Percentiles rank a stretch among this genome's conserved stretches.
Evolutionary conservation across 768 basidiomycete species (phyloP).

Genomic region (Termitomyces sp.): DNA sequence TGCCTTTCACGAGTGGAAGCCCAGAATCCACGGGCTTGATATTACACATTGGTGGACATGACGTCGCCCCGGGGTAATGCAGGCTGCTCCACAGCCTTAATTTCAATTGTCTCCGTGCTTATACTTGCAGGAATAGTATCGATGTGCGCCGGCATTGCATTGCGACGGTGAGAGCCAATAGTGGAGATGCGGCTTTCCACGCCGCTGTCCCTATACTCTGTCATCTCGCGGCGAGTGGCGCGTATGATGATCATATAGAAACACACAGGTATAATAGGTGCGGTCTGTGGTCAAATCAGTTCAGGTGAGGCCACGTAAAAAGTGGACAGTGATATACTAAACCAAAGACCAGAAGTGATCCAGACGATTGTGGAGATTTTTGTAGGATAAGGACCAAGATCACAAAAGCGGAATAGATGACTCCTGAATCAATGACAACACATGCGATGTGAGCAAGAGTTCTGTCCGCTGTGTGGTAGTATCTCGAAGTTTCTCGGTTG

Average conservation of each 20-base stretch:
- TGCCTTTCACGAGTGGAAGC: not conserved
- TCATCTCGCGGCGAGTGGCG: not conserved
- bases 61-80: not conserved
- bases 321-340: not conserved
- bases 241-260: conserved; percentile 1
- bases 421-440: conserved; percentile 5
- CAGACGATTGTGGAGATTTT: not conserved
- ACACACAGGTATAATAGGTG: not conserved
- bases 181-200: not conserved
- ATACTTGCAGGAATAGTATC: not conserved
- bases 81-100: not conserved
- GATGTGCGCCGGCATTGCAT: too few species aligned
- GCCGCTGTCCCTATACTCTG: not conserved
- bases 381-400: not conserved
- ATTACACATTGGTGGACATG: not conserved
- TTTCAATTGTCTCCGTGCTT: not conserved
- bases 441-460: not conserved
- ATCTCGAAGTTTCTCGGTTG: not conserved
- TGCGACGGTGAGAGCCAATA: too few species aligned
- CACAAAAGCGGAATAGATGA: not conserved
- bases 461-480: not conserved
- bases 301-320: not conserved
- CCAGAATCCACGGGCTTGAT: not conserved
- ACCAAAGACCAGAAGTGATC: not conserved
- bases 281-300: not conserved